Evolutionary conservation across 202 grass and related monocot genomes (phyloP).

Genomic region (Schoenoplectus triqueter): DNA sequence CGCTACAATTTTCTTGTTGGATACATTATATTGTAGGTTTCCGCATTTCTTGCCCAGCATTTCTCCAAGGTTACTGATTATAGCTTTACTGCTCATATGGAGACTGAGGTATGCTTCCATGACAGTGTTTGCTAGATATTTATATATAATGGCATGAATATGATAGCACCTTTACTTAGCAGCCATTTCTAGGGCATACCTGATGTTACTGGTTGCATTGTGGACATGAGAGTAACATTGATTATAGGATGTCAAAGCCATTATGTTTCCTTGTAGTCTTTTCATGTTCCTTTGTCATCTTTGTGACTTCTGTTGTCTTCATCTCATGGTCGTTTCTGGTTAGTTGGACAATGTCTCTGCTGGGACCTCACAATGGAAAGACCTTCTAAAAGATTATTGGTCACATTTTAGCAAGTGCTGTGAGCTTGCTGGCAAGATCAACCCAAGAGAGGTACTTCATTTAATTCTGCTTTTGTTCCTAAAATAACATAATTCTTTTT

Average conservation of each 20-base stretch:
- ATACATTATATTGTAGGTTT: constrained; percentile 58
- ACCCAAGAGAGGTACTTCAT: constrained; percentile 73
- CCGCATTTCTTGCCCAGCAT: constrained; percentile 83
- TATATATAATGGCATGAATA: constrained; percentile 22
- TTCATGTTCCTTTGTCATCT: neutral
- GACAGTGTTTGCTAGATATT: constrained; percentile 37
- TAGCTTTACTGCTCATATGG: constrained; percentile 95
- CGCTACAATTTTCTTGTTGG: constrained; percentile 28
- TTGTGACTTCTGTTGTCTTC: constrained; percentile 3
- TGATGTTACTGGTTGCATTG: constrained; percentile 10
- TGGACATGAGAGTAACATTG: constrained; percentile 76
- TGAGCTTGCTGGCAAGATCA: constrained; percentile 53
- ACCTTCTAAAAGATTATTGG: constrained; percentile 86
- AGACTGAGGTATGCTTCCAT: constrained; percentile 72
- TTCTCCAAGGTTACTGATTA: constrained; percentile 88
- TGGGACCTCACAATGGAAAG: constrained; percentile 93
- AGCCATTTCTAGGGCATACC: constrained; percentile 35
- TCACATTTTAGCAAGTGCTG: constrained; percentile 87
- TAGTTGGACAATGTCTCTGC: constrained; percentile 97
- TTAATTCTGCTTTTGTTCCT: constrained; percentile 50
- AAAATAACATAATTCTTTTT: constrained; percentile 16
- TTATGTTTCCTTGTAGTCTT: neutral
- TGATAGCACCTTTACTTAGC: constrained; percentile 33
- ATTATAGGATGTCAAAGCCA: constrained; percentile 49
- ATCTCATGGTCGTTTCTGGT: constrained; percentile 36